Evolutionary conservation across 495 filamentous ascomycete species (phyloP), one percentile per base, ranked within the genome.

Genomic region (Talaromyces wortmannii): DNA sequence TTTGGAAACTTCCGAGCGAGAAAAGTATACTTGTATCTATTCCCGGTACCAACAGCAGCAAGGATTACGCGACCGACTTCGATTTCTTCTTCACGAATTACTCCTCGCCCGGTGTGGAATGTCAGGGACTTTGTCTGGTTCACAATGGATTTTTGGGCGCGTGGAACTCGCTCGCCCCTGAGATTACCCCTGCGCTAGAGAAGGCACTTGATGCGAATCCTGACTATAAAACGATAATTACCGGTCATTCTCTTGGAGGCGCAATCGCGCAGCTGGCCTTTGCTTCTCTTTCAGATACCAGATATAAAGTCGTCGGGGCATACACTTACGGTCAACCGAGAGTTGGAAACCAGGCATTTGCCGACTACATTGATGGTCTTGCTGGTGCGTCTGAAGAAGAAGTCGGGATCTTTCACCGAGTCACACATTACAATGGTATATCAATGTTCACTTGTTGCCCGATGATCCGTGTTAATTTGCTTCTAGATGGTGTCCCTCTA

Each of bases 231-330:
- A 40, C 69, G 45, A 66, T 69, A 48, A 65, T 64, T 2, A 64
- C 65, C 10, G 68, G 68, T 1, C 68, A 71, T 48, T 71, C 68
- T 5, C 65, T 71, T 1, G 66, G 68, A 47, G 68, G 68, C 7
- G 44, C 68, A 1, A 61, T 69, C 8, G 69, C 68, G 7, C 69
- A 67, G 44, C 59, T 71, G 16, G 67, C 66, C 13, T 69, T 69
- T 42, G 62, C 69, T 18, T 66, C 64, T 6, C 58, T 71, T 17
- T 55, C 65, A 1, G 6, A 51, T 15, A 50, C 67, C 17, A 66
- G 53, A 3, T 64, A 66, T 52, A 66, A 63, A 62, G 66, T 66
- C 0, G 36, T 69, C 45, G 68, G 66, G 54, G 68, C 68, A 2
- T 71, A 63, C 23, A 66, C 68, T 10, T 40, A 40, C 36, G 36